Base-by-base conservation (phyloP, 2,329 filamentous ascomycete genomes). In the Aspergillus transmontanensis region DNA sequence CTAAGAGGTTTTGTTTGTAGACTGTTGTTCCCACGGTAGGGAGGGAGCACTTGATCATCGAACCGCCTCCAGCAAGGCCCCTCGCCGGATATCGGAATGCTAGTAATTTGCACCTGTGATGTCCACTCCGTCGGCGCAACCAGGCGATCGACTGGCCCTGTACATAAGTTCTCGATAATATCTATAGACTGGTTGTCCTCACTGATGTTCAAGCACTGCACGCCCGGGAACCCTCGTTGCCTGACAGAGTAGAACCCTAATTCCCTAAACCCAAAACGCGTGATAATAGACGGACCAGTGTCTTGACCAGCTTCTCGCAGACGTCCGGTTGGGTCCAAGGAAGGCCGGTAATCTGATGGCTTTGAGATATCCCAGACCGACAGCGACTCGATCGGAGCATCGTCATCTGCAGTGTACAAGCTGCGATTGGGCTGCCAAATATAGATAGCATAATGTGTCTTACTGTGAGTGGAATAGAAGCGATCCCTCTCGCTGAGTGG, bases 381-480 rank as follows among this genome's bases (percentile, higher is more conserved):
- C 32, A 89, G 75, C 39, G 83, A 81, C 71, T 89, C 87, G 19
- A 86, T 81, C 0, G 86, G 86, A 14, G 83, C 81, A 68, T 86
- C 84, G 58, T 87, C 84, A 41, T 82, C 82, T 2, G 79, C 78
- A 0, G 79, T 81, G 78, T 84, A 86, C 43, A 84, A 78, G 51
- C 83, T 84, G 53, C 83, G 82, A 66, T 84, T 85, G 2, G 85
- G 83, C 68, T 88, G 85, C 86, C 86, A 89, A 32, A 85, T 79
- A 73, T 89, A 89, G 16, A 88, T 78, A 45, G 81, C 85, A 73
- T 89, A 89, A 71, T 89, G 86, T 0, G 80, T 85, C 16, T 79
- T 71, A 55, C 80, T 88, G 71, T 90, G 87, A 1, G 84, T 76
- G 11, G 86, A 89, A 74, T 86, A 87, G 79, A 89, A 88, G n/a